Base-by-base conservation (phyloP, 495 filamentous ascomycete species). In the Penicillium steckii region DNA sequence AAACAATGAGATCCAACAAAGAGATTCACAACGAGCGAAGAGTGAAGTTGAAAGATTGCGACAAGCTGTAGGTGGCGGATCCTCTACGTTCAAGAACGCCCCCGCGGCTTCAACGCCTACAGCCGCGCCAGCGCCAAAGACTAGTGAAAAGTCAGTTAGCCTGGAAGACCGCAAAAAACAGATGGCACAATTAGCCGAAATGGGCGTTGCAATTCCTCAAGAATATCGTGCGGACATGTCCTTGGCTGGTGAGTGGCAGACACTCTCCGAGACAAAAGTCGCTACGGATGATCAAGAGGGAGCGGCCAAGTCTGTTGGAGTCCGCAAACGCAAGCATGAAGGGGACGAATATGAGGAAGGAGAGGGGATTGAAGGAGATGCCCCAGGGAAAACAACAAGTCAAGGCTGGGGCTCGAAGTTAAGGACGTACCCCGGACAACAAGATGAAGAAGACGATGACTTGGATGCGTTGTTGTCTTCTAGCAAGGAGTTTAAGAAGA, bases 241-340 rank as follows among this genome's bases (percentile, higher is more conserved):
- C 4, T 79, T 96, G 75, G 85, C 85, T n/a, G 90, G 94, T 18
- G 88, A 94, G 40, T 99, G 94, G 94, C 80, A 88, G 60, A 86
- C 85, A 6, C 80, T 88, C 1, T 78, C 80, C 3, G 81, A 85
- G 62, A 64, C 57, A 29, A 73, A 57, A 40, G 61, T 78, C 18
- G 65, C 85, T 23, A 50, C 60, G 43, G 72, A 79, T 17, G 80
- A 81, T 24, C 68, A 73, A 6, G 69, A 59, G 4, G 60, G 73
- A 10, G 58, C 60, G 19, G 61, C 42, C 3, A 53, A 48, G 17
- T 62, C 70, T 26, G 62, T 74, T 24, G 86, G 85, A n/a, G 76
- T 85, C 13, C 73, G 82, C 23, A 93, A 92, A 64, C 76, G 88
- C 50, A 90, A 91, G 64, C 62, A 68, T 37, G 83, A 86, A 18